Percentiles rank a stretch among this genome's conserved stretches.
phyloP scores from a whole-genome alignment of 495 filamentous ascomycete genomes.

The Hypomontagnella monticulosa region DNA sequence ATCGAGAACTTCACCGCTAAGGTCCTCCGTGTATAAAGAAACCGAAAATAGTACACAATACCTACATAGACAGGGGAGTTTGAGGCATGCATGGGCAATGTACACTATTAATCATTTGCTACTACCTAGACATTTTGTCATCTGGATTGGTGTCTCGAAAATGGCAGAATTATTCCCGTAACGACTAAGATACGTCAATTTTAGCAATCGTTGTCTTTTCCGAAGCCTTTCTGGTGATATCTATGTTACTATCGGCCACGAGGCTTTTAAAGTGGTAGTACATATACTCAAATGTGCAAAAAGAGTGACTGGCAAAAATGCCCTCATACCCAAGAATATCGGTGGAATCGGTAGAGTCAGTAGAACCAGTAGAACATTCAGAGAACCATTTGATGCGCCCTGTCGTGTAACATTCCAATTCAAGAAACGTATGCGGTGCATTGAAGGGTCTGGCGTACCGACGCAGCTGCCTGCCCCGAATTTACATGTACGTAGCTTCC shows the following conservation, averaged over 20 bases:
- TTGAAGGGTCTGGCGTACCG: too few species aligned
- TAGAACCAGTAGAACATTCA: too few species aligned
- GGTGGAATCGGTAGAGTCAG: too few species aligned
- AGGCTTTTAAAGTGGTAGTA: not conserved
- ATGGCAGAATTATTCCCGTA: slow-evolving; percentile 33
- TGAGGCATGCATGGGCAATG: slow-evolving; percentile 41
- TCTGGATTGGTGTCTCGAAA: slow-evolving; percentile 35
- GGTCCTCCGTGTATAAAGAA: slow-evolving; percentile 75
- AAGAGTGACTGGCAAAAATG: not conserved
- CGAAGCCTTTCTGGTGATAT: not conserved
- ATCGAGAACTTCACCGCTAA: slow-evolving; percentile 87
- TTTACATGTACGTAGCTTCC: too few species aligned
- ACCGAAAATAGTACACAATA: not conserved
- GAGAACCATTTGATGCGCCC: too few species aligned
- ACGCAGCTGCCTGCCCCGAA: too few species aligned
- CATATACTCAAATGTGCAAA: not conserved
- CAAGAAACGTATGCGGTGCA: too few species aligned
- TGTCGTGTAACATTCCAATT: too few species aligned
- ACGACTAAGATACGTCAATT: slow-evolving; percentile 27
- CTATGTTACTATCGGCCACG: not conserved
- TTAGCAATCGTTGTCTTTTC: slow-evolving; percentile 3
- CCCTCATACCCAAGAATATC: too few species aligned
- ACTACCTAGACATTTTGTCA: slow-evolving; percentile 22
- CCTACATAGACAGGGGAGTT: slow-evolving; percentile 13
- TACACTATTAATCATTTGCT: slow-evolving; percentile 42